These are phyloP conservation scores for Fennellomyces sp. DNA, from an alignment of 371 early-diverging fungal species.

Conservation along the genomic window DNA sequence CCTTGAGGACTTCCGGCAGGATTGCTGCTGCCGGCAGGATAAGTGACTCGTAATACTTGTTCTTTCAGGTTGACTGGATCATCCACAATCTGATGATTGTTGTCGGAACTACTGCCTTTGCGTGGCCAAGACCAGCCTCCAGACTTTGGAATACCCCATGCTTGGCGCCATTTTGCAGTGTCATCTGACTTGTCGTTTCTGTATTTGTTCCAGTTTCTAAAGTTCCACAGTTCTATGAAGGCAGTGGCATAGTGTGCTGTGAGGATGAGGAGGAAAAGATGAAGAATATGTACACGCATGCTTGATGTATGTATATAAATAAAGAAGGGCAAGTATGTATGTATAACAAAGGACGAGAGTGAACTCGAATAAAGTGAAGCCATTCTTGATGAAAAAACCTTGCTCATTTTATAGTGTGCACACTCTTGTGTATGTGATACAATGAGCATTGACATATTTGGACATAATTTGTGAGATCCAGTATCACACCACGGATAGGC, in stretches of 20 bases:
- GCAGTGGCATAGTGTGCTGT: not conserved
- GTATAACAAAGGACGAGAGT: not conserved
- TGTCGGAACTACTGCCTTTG: conserved; percentile 13
- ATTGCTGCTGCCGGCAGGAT: conserved; percentile 44
- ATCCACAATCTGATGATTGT: conserved; percentile 30
- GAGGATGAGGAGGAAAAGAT: not conserved
- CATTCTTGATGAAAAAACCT: not conserved
- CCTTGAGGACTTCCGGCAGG: conserved; percentile 43
- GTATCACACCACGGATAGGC: not conserved
- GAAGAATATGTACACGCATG: not conserved
- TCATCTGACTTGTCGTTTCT: conserved; percentile 24
- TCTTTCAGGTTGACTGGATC: conserved; percentile 37
- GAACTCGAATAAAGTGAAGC: not conserved
- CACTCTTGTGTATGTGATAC: not conserved
- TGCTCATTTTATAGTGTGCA: too few relatives aligned
- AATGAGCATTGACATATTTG: not conserved
- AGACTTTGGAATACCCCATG: conserved; percentile 23
- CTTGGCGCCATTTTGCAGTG: conserved; percentile 9
- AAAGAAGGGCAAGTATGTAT: not conserved
- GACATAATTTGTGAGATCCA: not conserved
- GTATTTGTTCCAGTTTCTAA: conserved; percentile 11
- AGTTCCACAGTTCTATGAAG: not conserved
- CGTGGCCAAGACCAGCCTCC: conserved; percentile 30
- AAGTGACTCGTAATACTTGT: conserved; percentile 36
- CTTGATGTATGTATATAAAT: not conserved